Base-by-base conservation (phyloP, 305 asterid genomes). In the Solanum hybrid region DNA sequence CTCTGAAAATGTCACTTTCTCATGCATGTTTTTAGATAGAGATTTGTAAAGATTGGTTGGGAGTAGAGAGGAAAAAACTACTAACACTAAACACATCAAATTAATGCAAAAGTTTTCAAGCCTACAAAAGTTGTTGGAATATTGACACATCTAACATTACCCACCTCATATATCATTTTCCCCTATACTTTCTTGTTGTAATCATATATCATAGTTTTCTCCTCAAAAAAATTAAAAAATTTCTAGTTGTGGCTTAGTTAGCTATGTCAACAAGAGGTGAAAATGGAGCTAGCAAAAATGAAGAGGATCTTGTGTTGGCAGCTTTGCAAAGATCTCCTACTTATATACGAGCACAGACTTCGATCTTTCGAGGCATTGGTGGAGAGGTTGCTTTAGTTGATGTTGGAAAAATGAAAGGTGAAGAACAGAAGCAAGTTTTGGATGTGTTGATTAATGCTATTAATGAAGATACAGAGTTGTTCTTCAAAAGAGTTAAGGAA, bases 321-420 rank as follows among this genome's bases (percentile, higher is more conserved):
- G 93, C 97, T 37, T 60, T 96, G 92, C 95, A 92, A 93, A 94
- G 93, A 88, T 95, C 97, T 37, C 96, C 96, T 27, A 95, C 96
- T 77, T 86, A 26, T 60, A 91, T 93, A 27, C 92, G 96, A 82
- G 96, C 99, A 7, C 90, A 91, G 36, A 94, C 91, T 16, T 96
- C 96, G 71, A 85, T 95, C 71, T 93, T 93, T 37, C 93, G 95
- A 3, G 92, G 88, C 85, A 90, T 64, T 12, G 92, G 90, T 1
- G 99, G 99, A 66, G 94, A 92, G 93, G 90, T 96, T 64, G 90
- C 98, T 35, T 71, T 95, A 90, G 93, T 95, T 88, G 94, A 95
- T 93, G 95, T 96, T 89, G 86, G 93, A 24, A 90, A 91, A 76
- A 92, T 95, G 27, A 89, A 90, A 91, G 91, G 89, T 46, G 91